Conservation (phyloP, 352 stramenopile genomes). For the Thalassiosira exigua region DNA sequence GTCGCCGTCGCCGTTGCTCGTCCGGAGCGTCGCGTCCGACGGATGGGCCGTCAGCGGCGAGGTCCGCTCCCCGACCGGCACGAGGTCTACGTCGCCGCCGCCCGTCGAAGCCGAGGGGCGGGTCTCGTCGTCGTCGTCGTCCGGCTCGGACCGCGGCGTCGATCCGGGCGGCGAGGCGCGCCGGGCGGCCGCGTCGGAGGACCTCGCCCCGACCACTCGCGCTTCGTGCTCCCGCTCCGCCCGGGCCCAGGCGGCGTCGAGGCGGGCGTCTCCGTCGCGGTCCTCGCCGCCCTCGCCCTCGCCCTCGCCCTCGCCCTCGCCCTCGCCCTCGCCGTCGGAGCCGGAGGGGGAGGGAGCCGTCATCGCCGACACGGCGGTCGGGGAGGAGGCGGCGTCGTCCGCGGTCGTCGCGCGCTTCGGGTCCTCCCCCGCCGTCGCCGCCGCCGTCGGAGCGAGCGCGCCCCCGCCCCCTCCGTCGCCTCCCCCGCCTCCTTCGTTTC, state of each 20-base stretch:
- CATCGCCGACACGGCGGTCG: not conserved
- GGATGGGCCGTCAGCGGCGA: not conserved
- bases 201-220: not conserved
- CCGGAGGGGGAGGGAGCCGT: not conserved
- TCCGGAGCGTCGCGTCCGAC: not conserved
- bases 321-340: not conserved
- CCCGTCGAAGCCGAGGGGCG: not conserved
- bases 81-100: not conserved
- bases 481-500: not conserved
- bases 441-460: not conserved
- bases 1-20: not conserved
- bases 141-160: no score
- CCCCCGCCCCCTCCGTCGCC: not conserved
- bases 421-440: no score
- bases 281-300: not conserved
- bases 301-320: not conserved
- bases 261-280: not conserved
- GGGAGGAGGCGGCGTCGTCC: not conserved
- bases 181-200: not conserved
- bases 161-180: no score
- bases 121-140: not conserved
- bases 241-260: constrained; percentile 5
- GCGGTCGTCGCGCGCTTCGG: not conserved
- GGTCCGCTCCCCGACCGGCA: not conserved
- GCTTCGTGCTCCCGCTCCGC: not conserved